Base-by-base conservation (phyloP, 139 green algal species). In the Chlamydomonas sp. region DNA sequence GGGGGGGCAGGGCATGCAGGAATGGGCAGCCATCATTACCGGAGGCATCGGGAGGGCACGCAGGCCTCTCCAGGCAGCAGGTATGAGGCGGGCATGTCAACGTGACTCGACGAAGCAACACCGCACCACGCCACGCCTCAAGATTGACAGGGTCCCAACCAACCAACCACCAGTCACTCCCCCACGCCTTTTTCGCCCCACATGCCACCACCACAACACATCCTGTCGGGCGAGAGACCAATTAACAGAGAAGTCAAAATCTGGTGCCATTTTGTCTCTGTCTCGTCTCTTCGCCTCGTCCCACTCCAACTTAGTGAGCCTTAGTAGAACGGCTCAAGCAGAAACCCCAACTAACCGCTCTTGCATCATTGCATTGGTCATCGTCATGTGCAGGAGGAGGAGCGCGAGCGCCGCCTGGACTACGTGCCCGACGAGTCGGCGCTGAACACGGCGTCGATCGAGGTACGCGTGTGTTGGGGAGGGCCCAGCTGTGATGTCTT, bases 331-430 rank as follows among this genome's bases (percentile, higher is more conserved):
- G n/a, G n/a, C n/a, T n/a, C n/a, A n/a, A n/a, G n/a, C n/a, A n/a
- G n/a, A n/a, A n/a, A n/a, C n/a, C n/a, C n/a, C n/a, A n/a, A n/a
- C n/a, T n/a, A n/a, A n/a, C n/a, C n/a, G n/a, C n/a, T n/a, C n/a
- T n/a, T n/a, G n/a, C n/a, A n/a, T n/a, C n/a, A n/a, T n/a, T n/a
- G n/a, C n/a, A n/a, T n/a, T n/a, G n/a, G n/a, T n/a, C n/a, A n/a
- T n/a, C n/a, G n/a, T n/a, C 29, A 20, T 43, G 16, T 57, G 70
- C 83, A 96, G 90, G 95, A 99, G 87, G 95, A 99, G 85, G 95
- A 99, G 89, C 87, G 95, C 62, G 95, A 99, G 88, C 76, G 95
- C 20, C 90, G 95, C 76, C 95, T 99, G 92, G 95, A 99, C 88
- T 99, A 95, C 78, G 90, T 99, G 75, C 95, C 95, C 37, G 95